phyloP scores from a whole-genome alignment of 2,329 filamentous ascomycete genomes.

The Phialophora expanda region DNA sequence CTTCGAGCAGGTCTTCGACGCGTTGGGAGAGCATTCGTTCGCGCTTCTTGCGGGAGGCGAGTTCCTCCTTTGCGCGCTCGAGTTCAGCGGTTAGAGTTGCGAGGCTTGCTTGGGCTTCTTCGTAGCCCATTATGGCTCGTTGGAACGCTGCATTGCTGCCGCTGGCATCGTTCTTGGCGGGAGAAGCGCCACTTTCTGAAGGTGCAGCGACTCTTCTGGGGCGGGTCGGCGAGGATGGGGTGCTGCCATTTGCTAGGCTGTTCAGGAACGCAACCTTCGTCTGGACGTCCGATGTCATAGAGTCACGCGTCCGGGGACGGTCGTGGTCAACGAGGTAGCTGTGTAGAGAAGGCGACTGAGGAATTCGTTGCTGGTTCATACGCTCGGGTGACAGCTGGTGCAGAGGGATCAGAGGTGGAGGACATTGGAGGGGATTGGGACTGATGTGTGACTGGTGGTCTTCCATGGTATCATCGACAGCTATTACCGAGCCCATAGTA shows the following conservation, averaged over 20 bases:
- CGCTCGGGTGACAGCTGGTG: conserved; percentile 55
- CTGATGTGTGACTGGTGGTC: conserved; percentile 18
- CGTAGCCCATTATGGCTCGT: conserved; percentile 52
- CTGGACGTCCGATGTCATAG: conserved; percentile 52
- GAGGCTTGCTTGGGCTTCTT: conserved; percentile 51
- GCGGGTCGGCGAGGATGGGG: conserved; percentile 29
- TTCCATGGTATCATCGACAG: conserved; percentile 28
- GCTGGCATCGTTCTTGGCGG: conserved; percentile 40
- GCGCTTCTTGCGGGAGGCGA: conserved; percentile 50
- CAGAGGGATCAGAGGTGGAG: conserved; percentile 46
- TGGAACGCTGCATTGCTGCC: conserved; percentile 52
- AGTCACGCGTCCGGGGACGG: conserved; percentile 43
- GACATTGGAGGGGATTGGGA: conserved; percentile 33
- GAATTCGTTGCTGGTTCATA: conserved; percentile 54
- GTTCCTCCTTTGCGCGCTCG: conserved; percentile 49
- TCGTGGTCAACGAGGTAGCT: conserved; percentile 32
- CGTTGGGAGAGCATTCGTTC: conserved; percentile 53
- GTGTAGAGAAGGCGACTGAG: conserved; percentile 50
- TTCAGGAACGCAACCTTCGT: conserved; percentile 57
- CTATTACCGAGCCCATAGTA: conserved; percentile 22
- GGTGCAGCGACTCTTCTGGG: conserved; percentile 13
- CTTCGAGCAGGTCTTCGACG: conserved; percentile 56
- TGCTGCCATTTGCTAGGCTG: conserved; percentile 44
- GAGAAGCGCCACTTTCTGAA: conserved; percentile 37
- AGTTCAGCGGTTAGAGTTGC: conserved; percentile 46